Conservation (phyloP, 106 monocot species). For the Apostasia ramifera region DNA sequence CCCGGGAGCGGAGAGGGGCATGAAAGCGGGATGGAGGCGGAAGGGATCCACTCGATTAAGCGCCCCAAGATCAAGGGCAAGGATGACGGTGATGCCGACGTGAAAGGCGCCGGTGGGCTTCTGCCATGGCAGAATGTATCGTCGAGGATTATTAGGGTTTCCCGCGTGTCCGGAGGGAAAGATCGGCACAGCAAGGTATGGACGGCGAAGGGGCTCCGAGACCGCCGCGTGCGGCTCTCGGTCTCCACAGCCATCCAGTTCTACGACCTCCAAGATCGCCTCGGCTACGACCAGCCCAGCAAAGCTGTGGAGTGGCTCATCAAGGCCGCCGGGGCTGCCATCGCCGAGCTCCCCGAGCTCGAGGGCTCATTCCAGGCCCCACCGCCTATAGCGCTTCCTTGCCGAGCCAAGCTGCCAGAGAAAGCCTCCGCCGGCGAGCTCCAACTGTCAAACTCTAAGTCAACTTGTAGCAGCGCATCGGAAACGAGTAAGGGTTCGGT, state of each 20-base stretch:
- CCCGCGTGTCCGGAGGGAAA: constrained; percentile 6
- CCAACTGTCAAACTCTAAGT: constrained; percentile 34
- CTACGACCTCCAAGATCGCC: constrained; percentile 54
- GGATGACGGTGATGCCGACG: neutral
- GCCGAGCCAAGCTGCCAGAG: neutral
- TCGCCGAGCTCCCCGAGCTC: constrained; percentile 67
- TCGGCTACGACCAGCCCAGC: constrained; percentile 45
- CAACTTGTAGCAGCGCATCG: constrained; percentile 81
- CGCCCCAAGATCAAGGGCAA: neutral
- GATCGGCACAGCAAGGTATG: constrained; percentile 10
- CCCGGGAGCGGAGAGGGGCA: neutral
- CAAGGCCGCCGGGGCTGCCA: constrained; percentile 29
- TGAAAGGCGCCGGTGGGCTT: neutral
- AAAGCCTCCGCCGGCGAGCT: constrained; percentile 6
- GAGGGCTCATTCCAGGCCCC: constrained; percentile 28
- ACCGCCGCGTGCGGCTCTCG: constrained; percentile 44
- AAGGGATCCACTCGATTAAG: constrained; percentile 4
- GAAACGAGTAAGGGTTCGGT: constrained; percentile 94
- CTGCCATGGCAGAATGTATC: constrained; percentile 6
- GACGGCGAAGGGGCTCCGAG: constrained; percentile 15
- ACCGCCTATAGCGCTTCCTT: neutral
- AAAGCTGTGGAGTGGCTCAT: constrained; percentile 39
- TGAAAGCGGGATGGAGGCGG: constrained; percentile 4
- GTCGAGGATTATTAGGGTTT: constrained; percentile 10
- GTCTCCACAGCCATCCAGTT: constrained; percentile 44